Evolutionary conservation across 768 basidiomycete species (phyloP), one percentile per base, ranked within the genome.

Genomic region (Suillus ampliporus): DNA sequence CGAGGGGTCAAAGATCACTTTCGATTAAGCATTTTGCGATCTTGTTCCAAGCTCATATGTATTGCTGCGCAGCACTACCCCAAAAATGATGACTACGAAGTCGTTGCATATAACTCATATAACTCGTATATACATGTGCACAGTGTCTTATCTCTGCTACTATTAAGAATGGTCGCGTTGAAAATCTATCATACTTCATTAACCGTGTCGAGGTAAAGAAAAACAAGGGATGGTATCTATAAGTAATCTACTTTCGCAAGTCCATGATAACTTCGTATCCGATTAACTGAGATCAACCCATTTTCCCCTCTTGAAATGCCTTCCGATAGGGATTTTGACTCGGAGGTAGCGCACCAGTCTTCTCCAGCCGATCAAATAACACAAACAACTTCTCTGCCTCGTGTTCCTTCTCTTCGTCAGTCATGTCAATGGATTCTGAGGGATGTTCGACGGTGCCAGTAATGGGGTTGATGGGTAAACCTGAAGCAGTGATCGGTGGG

Each of bases 321-420:
- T 84, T 88, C 59, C 91, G 82, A 65, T 92, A 85, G 7, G 90
- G 91, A 71, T 92, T 92, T 66, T 86, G 85, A 51, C 79, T 81
- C 21, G 86, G 79, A 13, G 86, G 84, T 37, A 94, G 70, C 48
- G 87, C 84, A 23, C 94, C 92, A 50, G 81, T 88, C 75, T 81
- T 87, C 72, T 95, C 92, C 65, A 99, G 80, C 52, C 96, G 82
- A 65, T 97, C 93, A 70, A 99, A 99, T 21, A 99, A 80, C 38
- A 91, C 88, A 70, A 98, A 94, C 46, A 99, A 80, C 71, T 89
- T 89, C 80, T 98, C 96, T 59, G 95, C 91, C 78, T 99, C 97
- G 11, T 78, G 79, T 72, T 97, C 94, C 75, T 97, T 97, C 82
- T 99, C 97, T 72, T 96, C 95, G 35, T 96, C 90, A 1, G 94